phyloP scores from a whole-genome alignment of 2,329 filamentous ascomycete genomes.

The Knoxdaviesia proteae region DNA sequence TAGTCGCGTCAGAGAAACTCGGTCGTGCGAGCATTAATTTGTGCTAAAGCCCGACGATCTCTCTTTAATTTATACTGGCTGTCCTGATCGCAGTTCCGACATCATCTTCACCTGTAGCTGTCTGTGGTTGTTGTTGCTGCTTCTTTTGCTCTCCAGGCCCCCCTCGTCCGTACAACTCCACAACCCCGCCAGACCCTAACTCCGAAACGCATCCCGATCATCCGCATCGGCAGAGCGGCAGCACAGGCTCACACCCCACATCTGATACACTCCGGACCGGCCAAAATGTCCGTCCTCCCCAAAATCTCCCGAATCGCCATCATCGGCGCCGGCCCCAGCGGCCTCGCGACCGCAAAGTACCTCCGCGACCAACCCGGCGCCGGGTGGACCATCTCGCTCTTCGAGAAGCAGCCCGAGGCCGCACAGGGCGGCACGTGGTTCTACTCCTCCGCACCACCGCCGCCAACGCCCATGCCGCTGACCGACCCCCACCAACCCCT shows the following conservation, averaged over 20 bases:
- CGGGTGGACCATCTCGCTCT: slow-evolving; percentile 54
- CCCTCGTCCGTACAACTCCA: too few relatives aligned
- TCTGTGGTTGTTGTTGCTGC: too few relatives aligned
- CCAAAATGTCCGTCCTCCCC: slow-evolving; percentile 13
- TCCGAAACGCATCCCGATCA: too few relatives aligned
- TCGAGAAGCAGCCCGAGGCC: slow-evolving; percentile 51
- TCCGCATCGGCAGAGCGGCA: too few relatives aligned
- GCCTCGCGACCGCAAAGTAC: slow-evolving; percentile 64
- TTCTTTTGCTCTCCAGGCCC: too few relatives aligned
- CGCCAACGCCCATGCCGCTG: slow-evolving; percentile 41
- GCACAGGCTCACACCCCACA: background rate
- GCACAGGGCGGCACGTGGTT: slow-evolving; percentile 69
- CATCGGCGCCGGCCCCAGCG: slow-evolving; percentile 65
- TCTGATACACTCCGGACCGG: background rate
- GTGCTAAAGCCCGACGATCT: too few relatives aligned
- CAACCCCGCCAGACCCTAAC: too few relatives aligned
- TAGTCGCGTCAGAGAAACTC: too few relatives aligned
- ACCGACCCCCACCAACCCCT: slow-evolving; percentile 39
- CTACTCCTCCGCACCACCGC: slow-evolving; percentile 20
- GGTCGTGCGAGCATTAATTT: too few relatives aligned
- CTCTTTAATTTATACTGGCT: too few relatives aligned
- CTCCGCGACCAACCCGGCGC: slow-evolving; percentile 39
- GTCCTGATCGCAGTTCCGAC: too few relatives aligned
- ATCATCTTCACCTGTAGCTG: too few relatives aligned
- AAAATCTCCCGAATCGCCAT: slow-evolving; percentile 46